Evolutionary conservation across 345 rosid genomes (phyloP).

Genomic region (Brassica carinata): DNA sequence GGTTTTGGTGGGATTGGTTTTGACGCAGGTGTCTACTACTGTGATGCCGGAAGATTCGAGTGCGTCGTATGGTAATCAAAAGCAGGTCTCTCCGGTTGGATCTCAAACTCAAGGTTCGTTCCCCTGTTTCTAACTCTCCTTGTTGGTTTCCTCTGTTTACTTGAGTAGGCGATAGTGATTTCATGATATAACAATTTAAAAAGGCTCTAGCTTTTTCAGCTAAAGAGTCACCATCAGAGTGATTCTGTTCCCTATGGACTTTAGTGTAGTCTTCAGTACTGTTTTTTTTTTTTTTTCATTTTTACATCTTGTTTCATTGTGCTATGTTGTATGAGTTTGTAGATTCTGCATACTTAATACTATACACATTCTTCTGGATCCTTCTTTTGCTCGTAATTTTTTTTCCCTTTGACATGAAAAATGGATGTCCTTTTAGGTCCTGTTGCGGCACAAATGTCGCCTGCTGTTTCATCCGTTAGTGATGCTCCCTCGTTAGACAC

Average conservation of each 20-base stretch:
- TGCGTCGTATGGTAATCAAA: slow-evolving; percentile 40
- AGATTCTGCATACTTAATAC: neutral
- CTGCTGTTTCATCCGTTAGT: slow-evolving; percentile 12
- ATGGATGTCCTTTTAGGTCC: slow-evolving; percentile 7
- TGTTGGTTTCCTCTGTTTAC: neutral
- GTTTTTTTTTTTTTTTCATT: neutral
- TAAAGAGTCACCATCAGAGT: neutral
- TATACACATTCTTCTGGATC: neutral
- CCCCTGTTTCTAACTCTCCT: neutral
- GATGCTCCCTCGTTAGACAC: slow-evolving; percentile 32
- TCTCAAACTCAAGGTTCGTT: slow-evolving; percentile 44
- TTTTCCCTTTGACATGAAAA: neutral
- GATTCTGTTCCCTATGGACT: neutral
- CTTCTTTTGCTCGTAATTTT: neutral
- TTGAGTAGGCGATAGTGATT: neutral
- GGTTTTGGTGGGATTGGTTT: neutral
- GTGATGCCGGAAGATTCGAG: slow-evolving; percentile 54
- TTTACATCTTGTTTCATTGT: neutral
- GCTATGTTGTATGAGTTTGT: neutral
- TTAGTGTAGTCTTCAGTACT: neutral
- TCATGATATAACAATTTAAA: neutral
- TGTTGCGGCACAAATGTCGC: neutral
- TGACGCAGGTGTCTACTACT: slow-evolving; percentile 42
- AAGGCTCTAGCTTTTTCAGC: neutral
- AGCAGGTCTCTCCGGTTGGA: slow-evolving; percentile 32